Conservation (phyloP, 2,329 filamentous ascomycete species). For the Zarea fungicola region DNA sequence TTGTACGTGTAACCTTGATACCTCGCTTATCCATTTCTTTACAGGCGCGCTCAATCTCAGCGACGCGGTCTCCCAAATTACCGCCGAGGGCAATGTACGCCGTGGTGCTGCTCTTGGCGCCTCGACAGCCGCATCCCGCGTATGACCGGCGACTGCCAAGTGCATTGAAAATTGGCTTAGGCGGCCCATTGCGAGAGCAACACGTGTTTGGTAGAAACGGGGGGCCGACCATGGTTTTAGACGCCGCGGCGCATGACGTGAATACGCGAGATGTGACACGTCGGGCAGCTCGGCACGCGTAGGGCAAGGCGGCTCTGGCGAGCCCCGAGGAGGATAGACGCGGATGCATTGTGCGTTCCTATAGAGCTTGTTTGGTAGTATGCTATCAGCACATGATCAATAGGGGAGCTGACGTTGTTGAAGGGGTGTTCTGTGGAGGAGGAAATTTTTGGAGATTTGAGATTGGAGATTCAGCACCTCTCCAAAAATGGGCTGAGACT, state of each 20-base stretch:
- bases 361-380: no score
- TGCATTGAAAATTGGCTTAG: background rate
- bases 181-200: background rate
- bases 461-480: no score
- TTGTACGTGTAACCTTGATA: conserved; percentile 73
- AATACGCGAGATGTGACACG: background rate
- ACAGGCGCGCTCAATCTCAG: conserved; percentile 80
- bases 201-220: background rate
- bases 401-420: background rate
- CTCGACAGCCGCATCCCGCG: conserved; percentile 32
- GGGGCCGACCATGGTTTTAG: background rate
- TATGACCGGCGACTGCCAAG: conserved; percentile 17
- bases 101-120: conserved; percentile 31
- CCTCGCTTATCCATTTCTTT: conserved; percentile 66
- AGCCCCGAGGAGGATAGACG: background rate
- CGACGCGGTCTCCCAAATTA: conserved; percentile 82
- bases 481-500: no score
- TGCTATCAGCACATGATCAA: no score
- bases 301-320: background rate
- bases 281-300: background rate
- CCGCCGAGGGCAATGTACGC: conserved; percentile 88
- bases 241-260: background rate
- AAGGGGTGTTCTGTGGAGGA: background rate
- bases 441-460: background rate
- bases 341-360: background rate